Percentiles rank a stretch among this genome's conserved stretches.
Conservation (phyloP, 2,329 filamentous ascomycete species). For the Diplodia corticola region DNA sequence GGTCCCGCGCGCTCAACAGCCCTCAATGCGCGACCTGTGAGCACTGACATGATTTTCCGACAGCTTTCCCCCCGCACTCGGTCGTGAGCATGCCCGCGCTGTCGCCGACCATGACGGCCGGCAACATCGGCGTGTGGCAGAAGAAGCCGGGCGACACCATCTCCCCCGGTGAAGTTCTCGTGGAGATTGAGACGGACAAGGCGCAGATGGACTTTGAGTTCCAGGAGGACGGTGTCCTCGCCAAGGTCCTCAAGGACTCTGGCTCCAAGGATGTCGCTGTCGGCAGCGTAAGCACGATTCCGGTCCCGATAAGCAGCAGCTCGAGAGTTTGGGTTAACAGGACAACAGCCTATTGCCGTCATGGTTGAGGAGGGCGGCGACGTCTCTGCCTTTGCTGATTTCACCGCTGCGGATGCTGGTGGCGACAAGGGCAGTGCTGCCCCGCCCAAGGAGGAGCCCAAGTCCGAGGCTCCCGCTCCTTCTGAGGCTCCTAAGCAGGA, state of each 20-base stretch:
- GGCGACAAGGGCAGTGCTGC: conserved; percentile 69
- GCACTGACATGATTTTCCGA: conserved; percentile 19
- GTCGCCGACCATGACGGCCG: conserved; percentile 95
- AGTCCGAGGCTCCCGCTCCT: conserved; percentile 62
- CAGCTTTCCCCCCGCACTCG: conserved; percentile 92
- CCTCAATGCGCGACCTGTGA: conserved; percentile 21
- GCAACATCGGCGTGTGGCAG: conserved; percentile 97
- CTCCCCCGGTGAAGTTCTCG: conserved; percentile 88
- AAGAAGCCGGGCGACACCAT: conserved; percentile 92
- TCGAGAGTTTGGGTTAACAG: conserved; percentile 21
- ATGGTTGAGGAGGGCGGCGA: conserved; percentile 91
- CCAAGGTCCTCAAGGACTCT: conserved; percentile 88
- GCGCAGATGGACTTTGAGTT: conserved; percentile 99
- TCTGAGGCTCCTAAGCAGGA: conserved; percentile 44
- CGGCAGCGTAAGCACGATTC: conserved; percentile 69
- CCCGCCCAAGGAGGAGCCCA: conserved; percentile 64
- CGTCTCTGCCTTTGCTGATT: conserved; percentile 82
- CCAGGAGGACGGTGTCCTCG: conserved; percentile 94
- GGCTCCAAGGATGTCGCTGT: conserved; percentile 94
- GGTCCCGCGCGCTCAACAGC: conserved; percentile 29
- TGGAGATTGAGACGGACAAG: conserved; percentile 99
- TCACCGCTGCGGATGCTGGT: conserved; percentile 86
- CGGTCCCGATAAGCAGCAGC: not conserved
- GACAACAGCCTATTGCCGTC: conserved; percentile 82
- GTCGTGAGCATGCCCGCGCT: conserved; percentile 97